Evolutionary conservation across 176 grass and related monocot species (phyloP), one percentile per base, ranked within the genome.

Genomic region (Raddia distichophylla): DNA sequence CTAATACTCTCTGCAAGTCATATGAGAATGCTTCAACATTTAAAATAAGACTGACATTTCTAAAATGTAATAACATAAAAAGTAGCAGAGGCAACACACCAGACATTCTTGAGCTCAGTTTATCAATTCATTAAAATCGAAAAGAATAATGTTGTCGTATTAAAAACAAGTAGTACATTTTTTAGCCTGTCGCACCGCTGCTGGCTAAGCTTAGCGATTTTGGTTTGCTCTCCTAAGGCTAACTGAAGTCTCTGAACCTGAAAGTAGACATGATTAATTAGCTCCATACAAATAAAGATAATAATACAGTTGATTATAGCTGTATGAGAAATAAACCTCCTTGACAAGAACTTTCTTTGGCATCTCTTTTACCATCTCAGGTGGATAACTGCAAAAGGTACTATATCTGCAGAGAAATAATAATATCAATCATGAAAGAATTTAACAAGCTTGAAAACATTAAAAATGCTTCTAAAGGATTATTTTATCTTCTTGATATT

Each of bases 161-260:
- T 2, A 3, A 37, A 69, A 75, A 3, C 1, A 75, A 47, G 17
- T 20, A 60, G 33, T 94, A 93, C 93, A 82, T 88, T 81, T 92
- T 88, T 91, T 64, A 93, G 82, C 10, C 63, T 90, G 68, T 96
- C 93, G 74, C 69, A 96, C 42, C 82, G 82, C 70, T 86, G 66
- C 32, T 91, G 75, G 76, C 77, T 93, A 67, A 66, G 62, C 71
- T 79, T 92, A 27, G 87, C 74, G 40, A 88, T 83, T 75, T 90
- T 75, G 58, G 85, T 86, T 86, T 95, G 90, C 71, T 93, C 87
- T 76, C 63, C 73, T 85, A 95, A 78, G 66, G 90, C 85, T 47
- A 78, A 50, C 83, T 95, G 93, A 82, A 91, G 88, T 75, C 88
- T 93, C 64, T 84, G 75, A 63, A 96, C 67, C 93, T 96, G 71